Conservation (phyloP, 257 asterid species). For the Solanum acaule region DNA sequence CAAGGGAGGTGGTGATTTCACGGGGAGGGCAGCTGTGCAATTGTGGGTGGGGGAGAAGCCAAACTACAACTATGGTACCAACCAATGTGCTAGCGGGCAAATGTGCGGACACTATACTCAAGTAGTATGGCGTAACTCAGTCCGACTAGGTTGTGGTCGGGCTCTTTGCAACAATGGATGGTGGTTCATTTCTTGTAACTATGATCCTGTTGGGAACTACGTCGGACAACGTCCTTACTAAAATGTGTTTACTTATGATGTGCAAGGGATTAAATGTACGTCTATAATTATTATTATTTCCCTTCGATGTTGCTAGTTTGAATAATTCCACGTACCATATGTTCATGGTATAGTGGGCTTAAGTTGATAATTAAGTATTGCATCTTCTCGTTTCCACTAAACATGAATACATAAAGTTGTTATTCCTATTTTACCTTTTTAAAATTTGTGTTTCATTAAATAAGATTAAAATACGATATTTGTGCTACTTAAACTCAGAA, state of each 20-base stretch:
- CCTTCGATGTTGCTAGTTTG: too few relatives aligned
- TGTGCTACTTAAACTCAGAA: too few relatives aligned
- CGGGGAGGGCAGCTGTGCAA: neutral
- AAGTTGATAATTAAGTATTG: too few relatives aligned
- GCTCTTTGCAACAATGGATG: slow-evolving; percentile 20
- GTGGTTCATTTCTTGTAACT: slow-evolving; percentile 37
- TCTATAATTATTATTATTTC: neutral
- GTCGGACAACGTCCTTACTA: slow-evolving; percentile 30
- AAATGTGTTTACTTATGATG: neutral
- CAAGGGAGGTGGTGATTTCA: neutral
- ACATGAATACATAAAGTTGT: too few relatives aligned
- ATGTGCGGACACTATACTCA: slow-evolving; percentile 32
- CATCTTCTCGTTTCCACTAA: too few relatives aligned
- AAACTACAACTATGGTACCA: neutral
- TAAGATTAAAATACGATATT: too few relatives aligned
- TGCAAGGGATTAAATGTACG: neutral
- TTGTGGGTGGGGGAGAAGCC: neutral
- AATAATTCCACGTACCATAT: too few relatives aligned
- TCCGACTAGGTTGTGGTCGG: slow-evolving; percentile 25
- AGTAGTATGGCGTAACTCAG: slow-evolving; percentile 40
- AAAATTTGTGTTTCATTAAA: too few relatives aligned
- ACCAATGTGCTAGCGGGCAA: neutral
- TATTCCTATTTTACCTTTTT: too few relatives aligned
- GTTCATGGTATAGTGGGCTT: too few relatives aligned
- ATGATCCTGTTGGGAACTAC: slow-evolving; percentile 32